Conservation (phyloP, 305 asterid genomes). For the Rubia peregrina region DNA sequence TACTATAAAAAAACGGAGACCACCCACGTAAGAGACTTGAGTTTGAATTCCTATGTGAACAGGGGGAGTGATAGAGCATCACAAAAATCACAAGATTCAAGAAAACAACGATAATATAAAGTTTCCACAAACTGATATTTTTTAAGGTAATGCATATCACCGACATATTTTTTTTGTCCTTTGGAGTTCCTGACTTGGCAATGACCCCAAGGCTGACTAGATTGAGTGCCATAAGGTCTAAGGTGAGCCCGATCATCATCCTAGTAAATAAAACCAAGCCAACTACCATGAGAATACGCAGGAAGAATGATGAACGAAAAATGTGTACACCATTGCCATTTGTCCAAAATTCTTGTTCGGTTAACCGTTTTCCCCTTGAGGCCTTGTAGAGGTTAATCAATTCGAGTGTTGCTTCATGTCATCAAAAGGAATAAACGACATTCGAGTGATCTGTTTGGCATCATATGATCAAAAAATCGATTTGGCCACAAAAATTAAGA, state of each 20-base stretch:
- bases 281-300: constrained; percentile 27
- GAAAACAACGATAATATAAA: background rate
- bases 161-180: constrained; percentile 38
- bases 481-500: background rate
- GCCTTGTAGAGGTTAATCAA: background rate
- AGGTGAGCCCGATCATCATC: constrained; percentile 38
- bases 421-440: background rate
- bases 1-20: constrained; percentile 16
- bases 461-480: too few species aligned
- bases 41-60: constrained; percentile 22
- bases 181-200: constrained; percentile 47
- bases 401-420: background rate
- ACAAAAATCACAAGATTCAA: background rate
- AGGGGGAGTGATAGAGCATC: constrained; percentile 8
- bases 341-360: background rate
- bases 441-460: too few species aligned
- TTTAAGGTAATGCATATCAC: constrained; percentile 17
- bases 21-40: constrained; percentile 15
- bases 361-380: background rate
- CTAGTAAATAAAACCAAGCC: constrained; percentile 40
- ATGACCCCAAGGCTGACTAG: constrained; percentile 45
- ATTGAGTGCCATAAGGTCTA: constrained; percentile 46
- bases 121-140: background rate
- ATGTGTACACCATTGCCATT: constrained; percentile 52
- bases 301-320: constrained; percentile 34